These are phyloP conservation scores for Aspergillus novoparasiticus DNA, from an alignment of 2,329 filamentous ascomycete species.

Conservation along the genomic window DNA sequence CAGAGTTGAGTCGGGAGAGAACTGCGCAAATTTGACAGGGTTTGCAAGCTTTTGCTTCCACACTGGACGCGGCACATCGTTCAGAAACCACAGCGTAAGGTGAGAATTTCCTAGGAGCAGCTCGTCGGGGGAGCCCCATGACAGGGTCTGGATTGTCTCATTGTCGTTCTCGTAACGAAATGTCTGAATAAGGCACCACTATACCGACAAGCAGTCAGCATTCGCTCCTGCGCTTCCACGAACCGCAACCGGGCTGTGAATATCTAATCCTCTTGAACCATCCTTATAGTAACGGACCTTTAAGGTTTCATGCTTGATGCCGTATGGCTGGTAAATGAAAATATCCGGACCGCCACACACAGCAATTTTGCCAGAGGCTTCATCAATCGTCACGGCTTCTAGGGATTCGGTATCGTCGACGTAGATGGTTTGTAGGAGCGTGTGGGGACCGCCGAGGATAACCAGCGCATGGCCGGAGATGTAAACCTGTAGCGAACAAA, in stretches of 20 bases:
- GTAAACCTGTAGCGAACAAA: slow-evolving; percentile 64
- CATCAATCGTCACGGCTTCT: slow-evolving; percentile 78
- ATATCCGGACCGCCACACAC: slow-evolving; percentile 67
- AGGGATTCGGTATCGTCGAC: slow-evolving; percentile 72
- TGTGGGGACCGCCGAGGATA: slow-evolving; percentile 73
- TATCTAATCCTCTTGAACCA: background rate
- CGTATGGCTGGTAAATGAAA: slow-evolving; percentile 77
- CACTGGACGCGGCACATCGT: slow-evolving; percentile 49
- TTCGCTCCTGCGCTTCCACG: background rate
- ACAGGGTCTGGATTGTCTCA: slow-evolving; percentile 61
- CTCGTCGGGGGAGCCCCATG: slow-evolving; percentile 87
- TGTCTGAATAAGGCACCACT: slow-evolving; percentile 63
- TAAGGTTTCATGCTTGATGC: slow-evolving; percentile 68
- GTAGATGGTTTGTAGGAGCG: slow-evolving; percentile 87
- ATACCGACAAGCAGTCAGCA: slow-evolving; percentile 10
- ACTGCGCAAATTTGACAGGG: slow-evolving; percentile 70
- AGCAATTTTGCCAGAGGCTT: slow-evolving; percentile 81
- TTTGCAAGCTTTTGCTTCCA: slow-evolving; percentile 79
- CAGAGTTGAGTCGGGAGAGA: slow-evolving; percentile 85
- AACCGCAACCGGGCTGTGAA: background rate
- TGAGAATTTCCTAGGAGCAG: slow-evolving; percentile 73
- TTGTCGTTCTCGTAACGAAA: slow-evolving; percentile 48
- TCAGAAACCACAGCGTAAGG: slow-evolving; percentile 69
- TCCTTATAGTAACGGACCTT: slow-evolving; percentile 59
- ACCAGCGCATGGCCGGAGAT: slow-evolving; percentile 86